phyloP scores from a whole-genome alignment of 1,139 yeast species.

The Yamadazyma triangularis region DNA sequence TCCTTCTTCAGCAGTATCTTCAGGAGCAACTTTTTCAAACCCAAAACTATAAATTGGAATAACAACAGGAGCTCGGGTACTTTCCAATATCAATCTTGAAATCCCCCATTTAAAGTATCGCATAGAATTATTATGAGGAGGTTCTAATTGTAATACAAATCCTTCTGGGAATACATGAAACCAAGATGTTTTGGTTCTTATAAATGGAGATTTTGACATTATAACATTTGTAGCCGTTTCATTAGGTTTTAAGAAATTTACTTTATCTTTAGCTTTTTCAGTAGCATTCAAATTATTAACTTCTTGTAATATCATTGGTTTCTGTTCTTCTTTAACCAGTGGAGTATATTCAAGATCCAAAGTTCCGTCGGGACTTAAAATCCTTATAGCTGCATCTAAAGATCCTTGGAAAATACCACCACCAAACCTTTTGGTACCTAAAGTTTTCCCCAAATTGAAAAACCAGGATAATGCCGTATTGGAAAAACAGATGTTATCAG shows the following conservation, averaged over 20 bases:
- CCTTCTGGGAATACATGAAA: conserved; percentile 96
- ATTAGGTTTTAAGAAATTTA: conserved; percentile 8
- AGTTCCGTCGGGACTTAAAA: conserved; percentile 78
- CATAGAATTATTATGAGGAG: conserved; percentile 80
- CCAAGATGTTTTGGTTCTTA: conserved; percentile 73
- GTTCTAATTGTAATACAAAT: conserved; percentile 78
- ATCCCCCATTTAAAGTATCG: conserved; percentile 97
- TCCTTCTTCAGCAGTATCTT: conserved; percentile 53
- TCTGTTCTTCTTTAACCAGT: conserved; percentile 21
- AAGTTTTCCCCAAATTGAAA: conserved; percentile 82
- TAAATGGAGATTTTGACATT: conserved; percentile 43
- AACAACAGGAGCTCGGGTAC: conserved; percentile 78
- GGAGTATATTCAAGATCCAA: conserved; percentile 47
- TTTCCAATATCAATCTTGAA: conserved; percentile 74
- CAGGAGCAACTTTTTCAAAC: conserved; percentile 85
- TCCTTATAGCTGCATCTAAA: conserved; percentile 80
- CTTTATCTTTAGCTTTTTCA: not conserved
- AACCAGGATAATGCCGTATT: conserved; percentile 50
- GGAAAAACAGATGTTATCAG: conserved; percentile 83
- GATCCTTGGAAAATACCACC: conserved; percentile 91
- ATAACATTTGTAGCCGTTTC: conserved; percentile 25
- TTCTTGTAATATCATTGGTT: conserved; percentile 25
- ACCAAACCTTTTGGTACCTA: conserved; percentile 85
- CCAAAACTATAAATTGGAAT: conserved; percentile 90
- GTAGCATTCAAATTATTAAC: conserved; percentile 13